phyloP scores from a whole-genome alignment of 1,139 yeast species.

The Saccharomyces hybrid region DNA sequence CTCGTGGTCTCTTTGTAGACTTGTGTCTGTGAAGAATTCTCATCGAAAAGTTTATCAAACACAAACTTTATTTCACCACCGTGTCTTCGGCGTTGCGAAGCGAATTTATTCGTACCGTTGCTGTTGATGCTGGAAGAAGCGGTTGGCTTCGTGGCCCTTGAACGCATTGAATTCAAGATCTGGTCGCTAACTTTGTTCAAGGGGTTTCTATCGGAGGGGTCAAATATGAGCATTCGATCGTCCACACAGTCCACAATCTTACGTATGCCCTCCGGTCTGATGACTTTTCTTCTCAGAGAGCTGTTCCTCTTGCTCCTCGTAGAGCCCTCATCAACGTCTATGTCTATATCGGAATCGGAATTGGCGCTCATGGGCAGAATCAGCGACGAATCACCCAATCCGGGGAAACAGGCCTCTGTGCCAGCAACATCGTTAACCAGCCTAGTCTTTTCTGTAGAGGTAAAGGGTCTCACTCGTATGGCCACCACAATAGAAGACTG shows the following conservation, averaged over 20 bases:
- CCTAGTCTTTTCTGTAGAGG: slow-evolving; percentile 44
- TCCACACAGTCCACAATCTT: slow-evolving; percentile 78
- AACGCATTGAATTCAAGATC: slow-evolving; percentile 39
- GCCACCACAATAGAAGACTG: slow-evolving; percentile 72
- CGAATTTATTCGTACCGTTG: neutral
- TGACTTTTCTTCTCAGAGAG: slow-evolving; percentile 18
- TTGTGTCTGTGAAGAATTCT: slow-evolving; percentile 52
- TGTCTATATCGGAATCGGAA: neutral
- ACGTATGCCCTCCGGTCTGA: slow-evolving; percentile 50
- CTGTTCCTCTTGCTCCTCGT: slow-evolving; percentile 9
- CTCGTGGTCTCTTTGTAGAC: slow-evolving; percentile 61
- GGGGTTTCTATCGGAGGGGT: slow-evolving; percentile 73
- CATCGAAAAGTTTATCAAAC: slow-evolving; percentile 74
- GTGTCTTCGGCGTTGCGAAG: neutral
- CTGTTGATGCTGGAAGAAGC: slow-evolving; percentile 11
- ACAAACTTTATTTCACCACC: slow-evolving; percentile 62
- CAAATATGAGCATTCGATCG: slow-evolving; percentile 81
- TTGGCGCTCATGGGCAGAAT: slow-evolving; percentile 15
- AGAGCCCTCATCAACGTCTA: slow-evolving; percentile 25
- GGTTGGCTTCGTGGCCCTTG: neutral
- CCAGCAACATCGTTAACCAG: slow-evolving; percentile 38
- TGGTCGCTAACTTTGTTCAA: slow-evolving; percentile 52
- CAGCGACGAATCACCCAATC: slow-evolving; percentile 19
- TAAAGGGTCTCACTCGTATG: slow-evolving; percentile 77
- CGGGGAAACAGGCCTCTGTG: slow-evolving; percentile 14